phyloP scores from a whole-genome alignment of 495 filamentous ascomycete genomes.

The Coniosporium apollinis region DNA sequence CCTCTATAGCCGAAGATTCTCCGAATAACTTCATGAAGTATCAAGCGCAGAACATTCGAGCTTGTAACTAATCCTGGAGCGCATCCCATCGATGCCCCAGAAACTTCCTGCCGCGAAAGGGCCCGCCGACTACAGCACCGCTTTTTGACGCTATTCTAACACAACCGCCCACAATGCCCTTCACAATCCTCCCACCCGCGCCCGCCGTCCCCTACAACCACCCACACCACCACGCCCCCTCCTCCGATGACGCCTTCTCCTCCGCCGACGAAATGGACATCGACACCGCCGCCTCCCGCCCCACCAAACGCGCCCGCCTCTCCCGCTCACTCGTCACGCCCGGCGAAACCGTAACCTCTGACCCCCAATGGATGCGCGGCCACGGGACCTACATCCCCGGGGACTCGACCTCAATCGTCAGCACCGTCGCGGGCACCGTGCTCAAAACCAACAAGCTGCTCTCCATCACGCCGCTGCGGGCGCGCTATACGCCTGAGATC shows the following conservation, averaged over 20 bases:
- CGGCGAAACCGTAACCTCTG: constrained; percentile 71
- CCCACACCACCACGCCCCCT: constrained; percentile 18
- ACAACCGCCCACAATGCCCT: constrained; percentile 42
- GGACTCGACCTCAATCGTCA: constrained; percentile 49
- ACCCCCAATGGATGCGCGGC: constrained; percentile 87
- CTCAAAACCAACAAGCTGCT: constrained; percentile 91
- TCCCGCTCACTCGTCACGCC: constrained; percentile 58
- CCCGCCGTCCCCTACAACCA: constrained; percentile 16
- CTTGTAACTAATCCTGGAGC: too few relatives aligned
- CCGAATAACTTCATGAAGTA: too few relatives aligned
- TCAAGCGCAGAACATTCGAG: too few relatives aligned
- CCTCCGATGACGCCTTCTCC: constrained; percentile 27
- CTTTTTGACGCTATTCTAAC: neutral
- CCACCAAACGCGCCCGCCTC: constrained; percentile 26
- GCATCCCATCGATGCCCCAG: too few relatives aligned
- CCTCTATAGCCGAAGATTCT: too few relatives aligned
- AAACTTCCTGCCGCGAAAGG: too few relatives aligned
- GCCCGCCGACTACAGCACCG: neutral
- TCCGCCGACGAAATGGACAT: constrained; percentile 47
- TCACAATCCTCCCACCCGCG: constrained; percentile 58
- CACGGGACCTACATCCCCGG: constrained; percentile 62
- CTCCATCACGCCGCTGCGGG: constrained; percentile 70
- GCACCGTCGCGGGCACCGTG: constrained; percentile 74
- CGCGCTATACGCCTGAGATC: constrained; percentile 91
- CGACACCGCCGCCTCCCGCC: constrained; percentile 30